phyloP scores from a whole-genome alignment of 306 rosid species.

The Psophocarpus tetragonolobus region DNA sequence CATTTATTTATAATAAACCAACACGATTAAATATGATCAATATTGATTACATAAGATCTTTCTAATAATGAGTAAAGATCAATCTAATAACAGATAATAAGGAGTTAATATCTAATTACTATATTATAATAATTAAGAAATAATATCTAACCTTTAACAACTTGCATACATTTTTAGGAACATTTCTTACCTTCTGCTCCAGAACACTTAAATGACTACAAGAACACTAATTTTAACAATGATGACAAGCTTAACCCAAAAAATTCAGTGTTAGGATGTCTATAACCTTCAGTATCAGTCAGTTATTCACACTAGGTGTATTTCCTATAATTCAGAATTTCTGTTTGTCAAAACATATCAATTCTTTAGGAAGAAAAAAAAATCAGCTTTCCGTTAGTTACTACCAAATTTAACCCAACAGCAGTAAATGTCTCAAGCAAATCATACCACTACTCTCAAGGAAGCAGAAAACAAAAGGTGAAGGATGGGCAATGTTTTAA shows the following conservation, averaged over 20 bases:
- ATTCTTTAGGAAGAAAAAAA: neutral
- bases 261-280: neutral
- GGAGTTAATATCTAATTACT: too few species aligned
- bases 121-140: too few species aligned
- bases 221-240: neutral
- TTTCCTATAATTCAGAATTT: neutral
- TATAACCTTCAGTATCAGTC: neutral
- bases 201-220: neutral
- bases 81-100: too few species aligned
- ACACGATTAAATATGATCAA: too few species aligned
- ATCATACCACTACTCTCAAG: neutral
- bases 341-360: neutral
- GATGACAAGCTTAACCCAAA: neutral
- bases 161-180: neutral
- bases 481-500: neutral
- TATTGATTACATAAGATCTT: too few species aligned
- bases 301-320: neutral
- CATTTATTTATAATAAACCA: too few species aligned
- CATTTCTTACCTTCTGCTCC: neutral
- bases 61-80: too few species aligned
- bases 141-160: too few species aligned
- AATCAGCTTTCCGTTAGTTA: conserved; percentile 19
- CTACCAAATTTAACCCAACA: neutral
- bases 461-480: neutral
- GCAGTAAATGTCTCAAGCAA: neutral